Evolutionary conservation across 306 rosid genomes (phyloP).

Genomic region (Fagus crenata): DNA sequence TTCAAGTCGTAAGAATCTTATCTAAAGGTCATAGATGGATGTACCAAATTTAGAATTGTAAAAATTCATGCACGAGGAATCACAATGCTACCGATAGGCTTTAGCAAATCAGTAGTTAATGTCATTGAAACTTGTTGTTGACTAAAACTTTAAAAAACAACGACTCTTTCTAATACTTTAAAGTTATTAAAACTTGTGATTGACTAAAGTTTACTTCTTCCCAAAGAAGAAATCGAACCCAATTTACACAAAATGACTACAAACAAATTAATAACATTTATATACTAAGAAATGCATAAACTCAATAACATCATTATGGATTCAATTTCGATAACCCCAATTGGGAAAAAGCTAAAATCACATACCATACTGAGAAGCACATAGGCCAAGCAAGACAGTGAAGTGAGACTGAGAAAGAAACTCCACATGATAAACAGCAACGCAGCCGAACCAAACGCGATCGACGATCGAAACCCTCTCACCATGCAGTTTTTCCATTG

Average conservation of each 20-base stretch:
- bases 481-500: conserved; percentile 72
- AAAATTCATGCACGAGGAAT: not conserved
- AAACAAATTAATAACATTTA: not conserved
- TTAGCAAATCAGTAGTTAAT: not conserved
- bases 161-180: not conserved
- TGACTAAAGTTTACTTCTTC: not conserved
- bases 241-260: not conserved
- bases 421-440: conserved; percentile 95
- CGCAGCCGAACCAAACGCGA: conserved; percentile 72
- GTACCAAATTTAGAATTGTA: not conserved
- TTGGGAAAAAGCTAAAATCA: not conserved
- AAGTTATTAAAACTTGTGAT: not conserved
- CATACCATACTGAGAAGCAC: conserved; percentile 92
- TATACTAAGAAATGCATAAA: not conserved
- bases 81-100: not conserved
- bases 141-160: not conserved
- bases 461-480: conserved; percentile 74
- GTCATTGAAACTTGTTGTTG: not conserved
- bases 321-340: not conserved
- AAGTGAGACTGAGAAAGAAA: conserved; percentile 87
- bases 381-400: conserved; percentile 80
- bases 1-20: not conserved
- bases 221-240: not conserved
- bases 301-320: not conserved
- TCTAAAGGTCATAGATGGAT: not conserved